Evolutionary conservation across 2,329 filamentous ascomycete species (phyloP).

Genomic region (Truncatella angustata): DNA sequence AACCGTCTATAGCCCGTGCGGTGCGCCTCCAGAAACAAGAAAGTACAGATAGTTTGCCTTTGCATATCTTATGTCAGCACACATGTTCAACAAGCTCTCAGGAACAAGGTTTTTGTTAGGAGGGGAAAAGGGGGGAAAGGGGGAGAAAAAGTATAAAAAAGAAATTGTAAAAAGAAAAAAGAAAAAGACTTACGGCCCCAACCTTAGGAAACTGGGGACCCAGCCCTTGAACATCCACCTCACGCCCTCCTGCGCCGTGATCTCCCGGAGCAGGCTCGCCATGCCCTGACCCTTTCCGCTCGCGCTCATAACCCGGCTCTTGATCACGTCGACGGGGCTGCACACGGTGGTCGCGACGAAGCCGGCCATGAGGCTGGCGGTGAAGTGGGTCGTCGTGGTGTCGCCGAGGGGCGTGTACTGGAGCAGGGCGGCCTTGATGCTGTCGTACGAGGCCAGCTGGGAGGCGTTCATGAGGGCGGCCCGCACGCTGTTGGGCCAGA

Average conservation of each 20-base stretch:
- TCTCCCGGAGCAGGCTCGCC: constrained; percentile 59
- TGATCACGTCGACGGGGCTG: constrained; percentile 84
- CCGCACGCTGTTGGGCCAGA: constrained; percentile 77
- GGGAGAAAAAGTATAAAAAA: not conserved
- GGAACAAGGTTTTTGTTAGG: constrained; percentile 4
- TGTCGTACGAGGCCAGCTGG: constrained; percentile 82
- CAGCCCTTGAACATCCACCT: constrained; percentile 88
- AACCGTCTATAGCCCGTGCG: constrained; percentile 70
- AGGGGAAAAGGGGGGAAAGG: too few relatives aligned
- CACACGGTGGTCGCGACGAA: constrained; percentile 83
- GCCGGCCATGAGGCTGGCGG: constrained; percentile 73
- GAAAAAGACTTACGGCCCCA: constrained; percentile 63
- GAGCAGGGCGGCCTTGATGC: constrained; percentile 71
- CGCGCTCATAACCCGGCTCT: constrained; percentile 82
- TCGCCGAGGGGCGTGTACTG: constrained; percentile 66
- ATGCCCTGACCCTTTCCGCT: constrained; percentile 48
- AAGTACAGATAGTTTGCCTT: constrained; percentile 81
- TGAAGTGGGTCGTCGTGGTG: constrained; percentile 74
- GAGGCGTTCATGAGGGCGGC: constrained; percentile 86
- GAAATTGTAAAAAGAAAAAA: not conserved
- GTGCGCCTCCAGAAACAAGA: constrained; percentile 83
- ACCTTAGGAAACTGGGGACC: constrained; percentile 71
- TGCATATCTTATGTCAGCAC: constrained; percentile 10
- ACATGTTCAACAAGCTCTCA: not conserved
- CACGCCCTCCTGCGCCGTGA: constrained; percentile 69